These are phyloP conservation scores for Cercospora brassicicola DNA, from an alignment of 2,329 filamentous ascomycete species.

Conservation along the genomic window DNA sequence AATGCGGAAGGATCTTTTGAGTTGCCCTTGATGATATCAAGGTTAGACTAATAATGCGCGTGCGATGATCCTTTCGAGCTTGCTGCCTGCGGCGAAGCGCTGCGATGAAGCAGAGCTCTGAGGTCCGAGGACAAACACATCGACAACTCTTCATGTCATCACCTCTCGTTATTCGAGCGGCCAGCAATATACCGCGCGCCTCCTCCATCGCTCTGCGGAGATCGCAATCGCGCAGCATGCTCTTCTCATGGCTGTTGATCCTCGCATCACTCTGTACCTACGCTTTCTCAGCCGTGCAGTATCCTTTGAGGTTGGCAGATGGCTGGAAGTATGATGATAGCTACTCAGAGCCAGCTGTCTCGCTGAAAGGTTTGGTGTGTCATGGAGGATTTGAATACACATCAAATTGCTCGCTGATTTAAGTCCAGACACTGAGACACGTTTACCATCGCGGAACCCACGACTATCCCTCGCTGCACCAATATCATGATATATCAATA, in stretches of 20 bases:
- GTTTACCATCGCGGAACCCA: constrained; percentile 90
- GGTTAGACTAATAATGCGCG: background rate
- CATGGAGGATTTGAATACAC: background rate
- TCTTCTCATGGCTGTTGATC: background rate
- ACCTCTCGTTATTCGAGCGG: background rate
- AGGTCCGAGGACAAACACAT: background rate
- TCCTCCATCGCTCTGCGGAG: background rate
- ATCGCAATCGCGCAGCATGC: background rate
- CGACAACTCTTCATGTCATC: background rate
- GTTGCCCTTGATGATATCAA: background rate
- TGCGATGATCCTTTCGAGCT: background rate
- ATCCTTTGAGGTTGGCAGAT: background rate
- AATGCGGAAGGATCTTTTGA: background rate
- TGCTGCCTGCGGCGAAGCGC: background rate
- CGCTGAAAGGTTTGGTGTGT: background rate
- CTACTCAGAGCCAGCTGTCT: background rate
- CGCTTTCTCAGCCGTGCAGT: background rate
- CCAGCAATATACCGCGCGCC: background rate
- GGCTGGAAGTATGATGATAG: background rate
- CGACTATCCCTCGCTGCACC: constrained; percentile 72
- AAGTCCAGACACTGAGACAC: constrained; percentile 67
- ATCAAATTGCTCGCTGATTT: background rate
- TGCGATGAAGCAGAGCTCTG: background rate
- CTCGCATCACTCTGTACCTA: background rate
- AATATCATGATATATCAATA: constrained; percentile 68